Conservation (phyloP, 768 basidiomycete species). For the Boletus sensibilis region DNA sequence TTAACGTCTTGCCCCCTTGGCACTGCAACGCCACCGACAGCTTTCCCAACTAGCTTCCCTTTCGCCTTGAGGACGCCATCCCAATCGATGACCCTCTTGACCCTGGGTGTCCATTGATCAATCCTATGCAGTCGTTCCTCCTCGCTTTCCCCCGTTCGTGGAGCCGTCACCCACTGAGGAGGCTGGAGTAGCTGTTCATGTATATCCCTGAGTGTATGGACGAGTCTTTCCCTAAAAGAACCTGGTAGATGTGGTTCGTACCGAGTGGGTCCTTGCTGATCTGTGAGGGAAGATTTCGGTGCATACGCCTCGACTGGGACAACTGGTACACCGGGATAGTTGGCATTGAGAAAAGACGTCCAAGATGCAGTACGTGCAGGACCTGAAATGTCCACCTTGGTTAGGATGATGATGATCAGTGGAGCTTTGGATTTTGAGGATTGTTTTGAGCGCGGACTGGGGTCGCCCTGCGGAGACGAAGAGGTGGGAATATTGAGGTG, state of each 20-base stretch:
- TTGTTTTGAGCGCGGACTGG: conserved; percentile 27
- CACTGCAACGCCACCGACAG: conserved; percentile 42
- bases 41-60: conserved; percentile 43
- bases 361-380: conserved; percentile 61
- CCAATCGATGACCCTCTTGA: conserved; percentile 76
- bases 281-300: conserved; percentile 39
- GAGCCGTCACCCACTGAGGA: conserved; percentile 53
- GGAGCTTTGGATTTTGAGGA: conserved; percentile 30
- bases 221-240: conserved; percentile 59
- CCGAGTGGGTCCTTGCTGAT: conserved; percentile 43
- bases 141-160: conserved; percentile 36
- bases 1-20: conserved; percentile 25
- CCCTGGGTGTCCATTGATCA: conserved; percentile 61
- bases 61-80: conserved; percentile 50
- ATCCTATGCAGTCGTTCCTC: conserved; percentile 47
- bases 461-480: not conserved
- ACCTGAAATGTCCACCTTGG: conserved; percentile 86
- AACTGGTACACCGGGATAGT: conserved; percentile 55
- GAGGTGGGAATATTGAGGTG: conserved; percentile 46
- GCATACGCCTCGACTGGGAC: conserved; percentile 78
- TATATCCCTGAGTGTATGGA: conserved; percentile 60
- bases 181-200: conserved; percentile 70
- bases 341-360: conserved; percentile 55
- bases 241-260: conserved; percentile 69
- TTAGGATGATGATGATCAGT: conserved; percentile 68